phyloP scores from a whole-genome alignment of 306 rosid genomes.

The Pyrus betulifolia region DNA sequence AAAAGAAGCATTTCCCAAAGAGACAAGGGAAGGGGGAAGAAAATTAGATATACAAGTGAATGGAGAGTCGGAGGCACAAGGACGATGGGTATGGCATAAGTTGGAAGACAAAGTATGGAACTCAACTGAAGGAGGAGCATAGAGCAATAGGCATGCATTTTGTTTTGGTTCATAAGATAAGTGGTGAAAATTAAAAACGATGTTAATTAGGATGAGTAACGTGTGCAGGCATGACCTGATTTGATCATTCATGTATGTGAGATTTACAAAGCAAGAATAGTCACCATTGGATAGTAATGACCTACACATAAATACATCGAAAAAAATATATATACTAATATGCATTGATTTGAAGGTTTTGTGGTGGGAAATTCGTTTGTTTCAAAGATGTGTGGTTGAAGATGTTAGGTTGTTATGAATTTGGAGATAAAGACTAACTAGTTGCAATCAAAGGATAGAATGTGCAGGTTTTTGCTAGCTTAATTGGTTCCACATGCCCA shows the following conservation, averaged over 20 bases:
- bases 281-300: no score
- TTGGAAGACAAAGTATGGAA: not conserved
- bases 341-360: not conserved
- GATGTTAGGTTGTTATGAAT: not conserved
- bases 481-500: not conserved
- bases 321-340: not conserved
- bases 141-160: not conserved
- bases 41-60: not conserved
- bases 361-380: not conserved
- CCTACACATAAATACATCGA: not conserved
- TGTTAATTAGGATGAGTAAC: not conserved
- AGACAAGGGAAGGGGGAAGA: not conserved
- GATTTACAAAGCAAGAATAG: no score
- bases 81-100: not conserved
- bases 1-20: not conserved
- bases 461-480: not conserved
- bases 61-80: not conserved
- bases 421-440: not conserved
- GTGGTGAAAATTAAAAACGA: not conserved
- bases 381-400: constrained; percentile 1
- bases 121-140: not conserved
- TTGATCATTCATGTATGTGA: no score
- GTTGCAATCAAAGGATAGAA: not conserved
- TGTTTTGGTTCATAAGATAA: not conserved
- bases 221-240: not conserved